Evolutionary conservation across 1,139 yeast genomes (phyloP).

Genomic region (Yamadazyma diddensiae): DNA sequence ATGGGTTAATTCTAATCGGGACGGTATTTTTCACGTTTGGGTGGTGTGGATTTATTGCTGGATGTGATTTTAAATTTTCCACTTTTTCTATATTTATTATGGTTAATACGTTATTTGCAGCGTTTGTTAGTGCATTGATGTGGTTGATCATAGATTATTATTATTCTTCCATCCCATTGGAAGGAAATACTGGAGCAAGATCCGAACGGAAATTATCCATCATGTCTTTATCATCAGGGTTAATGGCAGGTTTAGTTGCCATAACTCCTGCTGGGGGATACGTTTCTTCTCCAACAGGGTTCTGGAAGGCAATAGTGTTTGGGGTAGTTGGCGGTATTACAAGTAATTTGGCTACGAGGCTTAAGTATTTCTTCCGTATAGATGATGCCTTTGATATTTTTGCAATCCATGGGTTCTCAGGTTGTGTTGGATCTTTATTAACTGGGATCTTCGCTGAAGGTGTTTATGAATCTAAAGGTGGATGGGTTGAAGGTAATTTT

Average conservation of each 20-base stretch:
- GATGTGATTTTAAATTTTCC: conserved; percentile 44
- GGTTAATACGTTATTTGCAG: conserved; percentile 35
- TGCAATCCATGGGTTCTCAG: conserved; percentile 47
- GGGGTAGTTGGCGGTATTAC: conserved; percentile 38
- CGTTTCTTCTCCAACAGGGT: conserved; percentile 32
- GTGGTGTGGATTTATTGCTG: conserved; percentile 46
- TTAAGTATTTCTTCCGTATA: conserved; percentile 36
- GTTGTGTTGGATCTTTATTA: conserved; percentile 40
- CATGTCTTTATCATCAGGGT: conserved; percentile 42
- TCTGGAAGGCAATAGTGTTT: conserved; percentile 43
- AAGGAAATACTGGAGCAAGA: conserved; percentile 8
- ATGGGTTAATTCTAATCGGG: conserved; percentile 50
- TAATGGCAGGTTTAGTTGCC: conserved; percentile 44
- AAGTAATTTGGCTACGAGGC: conserved; percentile 39
- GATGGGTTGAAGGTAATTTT: conserved; percentile 50
- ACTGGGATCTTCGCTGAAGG: conserved; percentile 43
- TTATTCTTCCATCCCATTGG: conserved; percentile 39
- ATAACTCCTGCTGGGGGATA: conserved; percentile 49
- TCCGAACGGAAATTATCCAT: conserved; percentile 32
- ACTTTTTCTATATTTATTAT: conserved; percentile 31
- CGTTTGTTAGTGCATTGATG: conserved; percentile 33
- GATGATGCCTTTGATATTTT: conserved; percentile 48
- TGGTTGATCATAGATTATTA: conserved; percentile 43
- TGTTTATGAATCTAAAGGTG: conserved; percentile 37
- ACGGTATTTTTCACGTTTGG: conserved; percentile 41